Evolutionary conservation across 2,329 filamentous ascomycete species (phyloP), one percentile per base, ranked within the genome.

Genomic region (Leptosphaerulina australis): DNA sequence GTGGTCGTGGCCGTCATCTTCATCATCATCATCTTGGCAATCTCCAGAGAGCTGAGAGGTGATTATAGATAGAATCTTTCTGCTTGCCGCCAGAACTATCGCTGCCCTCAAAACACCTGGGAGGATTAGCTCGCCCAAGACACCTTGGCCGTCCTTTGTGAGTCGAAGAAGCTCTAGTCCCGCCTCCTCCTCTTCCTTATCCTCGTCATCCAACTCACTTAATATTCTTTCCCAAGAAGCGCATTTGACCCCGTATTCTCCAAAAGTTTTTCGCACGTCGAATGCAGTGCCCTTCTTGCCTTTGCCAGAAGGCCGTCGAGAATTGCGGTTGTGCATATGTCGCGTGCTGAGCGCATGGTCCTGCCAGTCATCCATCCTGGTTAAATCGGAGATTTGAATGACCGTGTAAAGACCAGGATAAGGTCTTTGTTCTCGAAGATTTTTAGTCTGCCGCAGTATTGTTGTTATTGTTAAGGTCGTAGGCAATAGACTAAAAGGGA

Each of bases 321-420:
- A 30, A 26, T 51, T 49, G 38, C 60, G 55, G 36, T 66, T 66
- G 49, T 66, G 61, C 53, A 66, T 64, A 43, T 66, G 61, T 3
- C 63, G 61, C 9, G 58, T 57, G 15, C 48, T 52, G 40, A 66
- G 57, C 12, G 58, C 61, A 11, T 56, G 53, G 26, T 64, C 57
- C 48, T 66, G 61, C 63, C 63, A 66, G 45, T 66, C 63, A 29
- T 62, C 55, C 58, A 60, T n/a, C n/a, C n/a, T 60, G 26, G 15
- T 31, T 26, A 14, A 28, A n/a, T 5, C 25, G 12, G 34, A 26
- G 20, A 17, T 4, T 17, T 22, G 12, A 10, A 22, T n/a, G n/a
- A n/a, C n/a, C n/a, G n/a, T n/a, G n/a, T n/a, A n/a, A n/a, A n/a
- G n/a, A n/a, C n/a, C n/a, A n/a, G n/a, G n/a, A n/a, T n/a, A n/a